Evolutionary conservation across 192 early-diverging fungal species (phyloP).

Genomic region (Entophlyctis helioformis): DNA sequence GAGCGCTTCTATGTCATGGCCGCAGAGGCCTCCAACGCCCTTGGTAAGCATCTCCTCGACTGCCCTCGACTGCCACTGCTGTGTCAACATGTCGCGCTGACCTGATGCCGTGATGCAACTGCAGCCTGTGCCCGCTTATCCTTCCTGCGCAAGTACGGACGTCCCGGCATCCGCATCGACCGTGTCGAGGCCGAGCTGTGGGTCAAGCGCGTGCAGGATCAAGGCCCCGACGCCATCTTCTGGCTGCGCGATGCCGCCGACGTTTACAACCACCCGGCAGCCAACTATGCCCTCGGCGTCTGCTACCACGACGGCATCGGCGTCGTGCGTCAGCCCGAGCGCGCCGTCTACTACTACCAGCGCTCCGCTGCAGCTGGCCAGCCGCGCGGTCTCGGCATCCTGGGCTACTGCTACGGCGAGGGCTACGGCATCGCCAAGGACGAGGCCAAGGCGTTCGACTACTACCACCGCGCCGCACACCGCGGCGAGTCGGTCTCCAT

Average conservation of each 20-base stretch:
- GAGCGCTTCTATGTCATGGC: constrained; percentile 57
- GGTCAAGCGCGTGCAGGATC: constrained; percentile 44
- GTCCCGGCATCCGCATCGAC: constrained; percentile 65
- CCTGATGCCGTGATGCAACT: neutral
- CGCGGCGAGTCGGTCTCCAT: constrained; percentile 36
- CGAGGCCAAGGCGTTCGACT: constrained; percentile 43
- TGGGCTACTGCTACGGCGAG: constrained; percentile 82
- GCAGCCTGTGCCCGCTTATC: constrained; percentile 52
- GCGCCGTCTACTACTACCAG: constrained; percentile 62
- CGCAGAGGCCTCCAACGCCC: constrained; percentile 45
- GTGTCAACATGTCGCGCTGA: neutral
- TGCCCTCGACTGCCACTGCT: neutral
- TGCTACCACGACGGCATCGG: constrained; percentile 78
- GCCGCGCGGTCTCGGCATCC: constrained; percentile 42
- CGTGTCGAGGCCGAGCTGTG: constrained; percentile 70
- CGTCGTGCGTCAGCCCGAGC: constrained; percentile 41
- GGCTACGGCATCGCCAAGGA: constrained; percentile 67
- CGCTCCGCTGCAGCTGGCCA: constrained; percentile 36
- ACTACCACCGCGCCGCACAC: constrained; percentile 33
- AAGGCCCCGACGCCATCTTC: constrained; percentile 37
- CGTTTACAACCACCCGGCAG: constrained; percentile 38
- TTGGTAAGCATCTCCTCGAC: constrained; percentile 20
- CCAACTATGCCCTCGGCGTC: constrained; percentile 63
- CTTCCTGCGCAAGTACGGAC: constrained; percentile 69
- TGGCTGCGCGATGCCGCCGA: constrained; percentile 57